Evolutionary conservation across 1,139 yeast genomes (phyloP).

Genomic region (Kluyveromyces marxianus): DNA sequence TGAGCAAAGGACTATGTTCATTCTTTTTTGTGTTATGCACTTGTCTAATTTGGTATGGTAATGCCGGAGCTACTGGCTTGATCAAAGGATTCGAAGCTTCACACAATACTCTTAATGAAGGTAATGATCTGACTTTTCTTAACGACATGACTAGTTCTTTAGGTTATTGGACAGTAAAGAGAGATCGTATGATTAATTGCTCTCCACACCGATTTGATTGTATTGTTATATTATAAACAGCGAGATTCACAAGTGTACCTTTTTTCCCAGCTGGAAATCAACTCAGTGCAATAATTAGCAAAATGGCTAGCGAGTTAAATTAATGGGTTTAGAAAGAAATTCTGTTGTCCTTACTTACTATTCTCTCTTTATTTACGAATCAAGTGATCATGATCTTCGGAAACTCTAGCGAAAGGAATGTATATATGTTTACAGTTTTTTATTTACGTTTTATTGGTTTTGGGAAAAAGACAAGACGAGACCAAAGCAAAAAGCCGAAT

Average conservation of each 20-base stretch:
- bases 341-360: too few species aligned
- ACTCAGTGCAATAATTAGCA: too few species aligned
- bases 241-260: too few species aligned
- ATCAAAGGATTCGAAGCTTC: slow-evolving; percentile 4
- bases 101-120: slow-evolving; percentile 25
- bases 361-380: too few species aligned
- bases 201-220: neutral
- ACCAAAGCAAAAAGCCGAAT: neutral
- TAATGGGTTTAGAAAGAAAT: too few species aligned
- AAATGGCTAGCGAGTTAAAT: too few species aligned
- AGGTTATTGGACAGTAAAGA: neutral
- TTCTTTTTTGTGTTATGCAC: slow-evolving; percentile 38
- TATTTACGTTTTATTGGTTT: slow-evolving; percentile 1
- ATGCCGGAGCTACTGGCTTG: neutral
- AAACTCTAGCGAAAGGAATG: too few species aligned
- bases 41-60: slow-evolving; percentile 18
- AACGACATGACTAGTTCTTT: slow-evolving; percentile 12
- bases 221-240: neutral
- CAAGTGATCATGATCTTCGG: too few species aligned
- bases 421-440: neutral
- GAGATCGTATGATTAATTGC: neutral
- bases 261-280: too few species aligned
- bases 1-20: slow-evolving; percentile 32
- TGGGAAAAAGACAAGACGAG: neutral
- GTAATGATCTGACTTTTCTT: slow-evolving; percentile 34